These are phyloP conservation scores for Curvularia eragrostidis DNA, from an alignment of 2,329 filamentous ascomycete species.

Conservation along the genomic window DNA sequence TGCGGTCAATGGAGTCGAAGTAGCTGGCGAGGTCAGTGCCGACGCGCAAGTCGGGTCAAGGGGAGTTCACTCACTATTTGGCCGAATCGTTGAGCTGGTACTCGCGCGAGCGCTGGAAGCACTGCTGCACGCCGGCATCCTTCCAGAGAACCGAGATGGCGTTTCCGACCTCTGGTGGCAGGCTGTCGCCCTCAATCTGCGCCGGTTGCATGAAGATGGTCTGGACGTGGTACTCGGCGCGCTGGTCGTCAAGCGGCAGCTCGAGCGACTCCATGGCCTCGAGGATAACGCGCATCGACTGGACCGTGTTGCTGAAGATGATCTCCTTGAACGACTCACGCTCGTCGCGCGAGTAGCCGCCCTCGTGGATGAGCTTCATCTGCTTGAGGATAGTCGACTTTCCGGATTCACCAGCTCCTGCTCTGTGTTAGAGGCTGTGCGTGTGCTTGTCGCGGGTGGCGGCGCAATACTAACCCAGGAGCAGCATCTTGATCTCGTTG, in stretches of 20 bases:
- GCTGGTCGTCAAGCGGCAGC: constrained; percentile 86
- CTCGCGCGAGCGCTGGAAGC: constrained; percentile 93
- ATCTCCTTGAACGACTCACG: constrained; percentile 74
- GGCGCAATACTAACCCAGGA: constrained; percentile 75
- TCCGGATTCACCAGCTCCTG: constrained; percentile 96
- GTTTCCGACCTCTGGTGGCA: constrained; percentile 91
- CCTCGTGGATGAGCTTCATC: constrained; percentile 99
- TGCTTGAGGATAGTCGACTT: constrained; percentile 95
- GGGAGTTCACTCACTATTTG: constrained; percentile 77
- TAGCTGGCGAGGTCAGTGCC: constrained; percentile 65
- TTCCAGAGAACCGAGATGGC: constrained; percentile 94
- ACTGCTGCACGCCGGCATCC: constrained; percentile 89
- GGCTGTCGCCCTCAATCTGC: constrained; percentile 92
- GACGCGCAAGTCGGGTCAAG: constrained; percentile 3
- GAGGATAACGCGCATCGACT: constrained; percentile 73
- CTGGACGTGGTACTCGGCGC: constrained; percentile 96
- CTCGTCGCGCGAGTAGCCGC: constrained; percentile 93
- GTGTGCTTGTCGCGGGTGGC: constrained; percentile 10
- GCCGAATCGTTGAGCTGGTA: constrained; percentile 97
- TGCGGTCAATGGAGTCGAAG: constrained; percentile 93
- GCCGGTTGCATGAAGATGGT: constrained; percentile 98
- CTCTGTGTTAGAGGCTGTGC: constrained; percentile 35
- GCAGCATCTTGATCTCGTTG: constrained; percentile 99
- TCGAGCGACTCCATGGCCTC: constrained; percentile 73
- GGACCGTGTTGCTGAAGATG: constrained; percentile 74